Base-by-base conservation (phyloP, 441 rosid species). In the Biscutella auriculata region DNA sequence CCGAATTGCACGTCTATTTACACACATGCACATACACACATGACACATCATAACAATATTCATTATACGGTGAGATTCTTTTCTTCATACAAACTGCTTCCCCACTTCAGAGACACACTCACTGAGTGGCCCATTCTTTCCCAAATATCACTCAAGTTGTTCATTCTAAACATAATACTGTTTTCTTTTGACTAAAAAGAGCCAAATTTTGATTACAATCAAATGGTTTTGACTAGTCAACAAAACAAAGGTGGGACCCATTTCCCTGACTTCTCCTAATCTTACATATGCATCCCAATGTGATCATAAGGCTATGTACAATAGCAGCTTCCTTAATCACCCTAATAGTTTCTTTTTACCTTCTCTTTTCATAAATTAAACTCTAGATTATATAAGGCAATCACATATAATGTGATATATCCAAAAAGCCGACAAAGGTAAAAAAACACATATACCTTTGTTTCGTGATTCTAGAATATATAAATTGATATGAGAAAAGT, bases 61-160 rank as follows among this genome's bases (percentile, higher is more conserved):
- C 52, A 33, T 51, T 34, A 52, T 53, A 52, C 12, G 45, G 47
- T 53, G 66, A 43, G 69, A 65, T 65, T 66, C 65, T 66, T 66
- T 66, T 50, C 65, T 66, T 66, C 33, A 8, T 59, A 42, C 7
- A 57, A 66, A 52, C 59, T 41, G 29, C 64, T 49, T 57, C 59
- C 70, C 63, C 70, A 57, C 53, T 57, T 65, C 39, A 57, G 64
- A 49, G 44, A 46, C 19, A 66, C n/a, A n/a, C n/a, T n/a, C 70
- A 66, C 34, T 21, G 66, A 59, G 61, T 66, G 71, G 71, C 60
- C 61, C 71, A 66, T 66, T 59, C 66, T 59, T 57, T 42, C 59
- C 53, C 16, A 35, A 66, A 52, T 44, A 44, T 44, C 60, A 65
- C 64, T 58, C 62, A 46, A 54, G 42, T 63, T 63, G 62, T 47